Evolutionary conservation across 768 basidiomycete genomes (phyloP).

Genomic region (Pulveroboletus ravenelii): DNA sequence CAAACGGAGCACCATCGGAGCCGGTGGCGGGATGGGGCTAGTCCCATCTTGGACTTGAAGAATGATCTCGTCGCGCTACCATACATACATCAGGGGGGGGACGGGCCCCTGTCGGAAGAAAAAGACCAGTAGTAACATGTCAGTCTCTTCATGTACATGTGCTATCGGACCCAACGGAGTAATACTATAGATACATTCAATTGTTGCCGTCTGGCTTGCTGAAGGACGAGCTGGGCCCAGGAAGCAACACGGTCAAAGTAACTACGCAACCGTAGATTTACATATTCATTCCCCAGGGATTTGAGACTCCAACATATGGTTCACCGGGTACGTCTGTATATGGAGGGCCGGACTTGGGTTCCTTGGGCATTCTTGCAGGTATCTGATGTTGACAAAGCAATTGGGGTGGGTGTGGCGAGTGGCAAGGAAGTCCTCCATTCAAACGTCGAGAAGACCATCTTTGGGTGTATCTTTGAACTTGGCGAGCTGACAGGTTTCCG

Average conservation of each 20-base stretch:
- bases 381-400: neutral
- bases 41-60: slow-evolving; percentile 25
- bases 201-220: slow-evolving; percentile 15
- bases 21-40: too few species aligned
- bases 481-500: slow-evolving; percentile 22
- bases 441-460: too few species aligned
- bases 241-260: slow-evolving; percentile 22
- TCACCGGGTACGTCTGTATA: slow-evolving; percentile 20
- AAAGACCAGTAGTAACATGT: neutral
- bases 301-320: slow-evolving; percentile 21
- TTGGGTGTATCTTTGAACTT: slow-evolving; percentile 24
- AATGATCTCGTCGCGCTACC: slow-evolving; percentile 28
- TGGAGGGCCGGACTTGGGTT: slow-evolving; percentile 25
- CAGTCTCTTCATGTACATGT: neutral
- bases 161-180: neutral
- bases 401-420: neutral
- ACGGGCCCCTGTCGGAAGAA: neutral
- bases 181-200: slow-evolving; percentile 28
- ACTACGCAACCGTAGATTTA: slow-evolving; percentile 2
- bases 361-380: slow-evolving; percentile 21
- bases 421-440: too few species aligned
- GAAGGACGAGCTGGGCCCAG: slow-evolving; percentile 24
- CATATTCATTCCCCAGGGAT: slow-evolving; percentile 23
- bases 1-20: too few species aligned
- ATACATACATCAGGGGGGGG: neutral